Base-by-base conservation (phyloP, 176 grass and related monocot species). In the Eragrostis curvula region DNA sequence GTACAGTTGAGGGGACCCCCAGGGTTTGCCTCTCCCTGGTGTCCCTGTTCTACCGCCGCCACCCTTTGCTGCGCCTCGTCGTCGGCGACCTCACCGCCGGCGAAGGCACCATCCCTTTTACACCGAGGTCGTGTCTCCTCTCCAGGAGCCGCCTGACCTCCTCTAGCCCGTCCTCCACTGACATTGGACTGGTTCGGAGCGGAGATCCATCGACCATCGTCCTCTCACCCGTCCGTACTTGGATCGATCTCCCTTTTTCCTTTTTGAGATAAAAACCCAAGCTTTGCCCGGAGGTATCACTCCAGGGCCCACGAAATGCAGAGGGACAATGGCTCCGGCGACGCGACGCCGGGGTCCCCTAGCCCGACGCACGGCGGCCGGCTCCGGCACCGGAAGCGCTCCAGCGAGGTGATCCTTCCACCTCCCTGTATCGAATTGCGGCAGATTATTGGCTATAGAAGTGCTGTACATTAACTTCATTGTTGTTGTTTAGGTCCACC, bases 371-470 rank as follows among this genome's bases (percentile, higher is more conserved):
- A 88, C 27, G 66, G 79, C 10, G 86, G 66, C 28, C 86, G 86
- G 12, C 73, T 88, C 7, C 69, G 80, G 72, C 86, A 78, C 48
- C 80, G 86, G 69, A 88, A 88, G 46, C 86, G 86, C 80, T 88
- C 80, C 8, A 83, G 57, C 32, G 86, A 88, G 80, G 86, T 88
- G 68, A 51, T 71, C 49, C 15, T 45, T 65, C 29, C n/a, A 36
- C 51, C 2, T 12, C 0, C 12, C 64, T 16, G 17, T 60, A n/a
- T 21, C 55, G 9, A 80, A 12, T 27, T 68, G 74, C 32, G 24
- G 76, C 51, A 3, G 27, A 40, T 70, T 77, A 32, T 30, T 73
- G n/a, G 40, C 6, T 79, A 1, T 21, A 15, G 12, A 39, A 80
- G 21, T 71, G 44, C 20, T 12, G 8, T 27, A 29, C 12, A 42